Evolutionary conservation across 345 rosid species (phyloP), one percentile per base, ranked within the genome.

Genomic region (Syzygium jambos): DNA sequence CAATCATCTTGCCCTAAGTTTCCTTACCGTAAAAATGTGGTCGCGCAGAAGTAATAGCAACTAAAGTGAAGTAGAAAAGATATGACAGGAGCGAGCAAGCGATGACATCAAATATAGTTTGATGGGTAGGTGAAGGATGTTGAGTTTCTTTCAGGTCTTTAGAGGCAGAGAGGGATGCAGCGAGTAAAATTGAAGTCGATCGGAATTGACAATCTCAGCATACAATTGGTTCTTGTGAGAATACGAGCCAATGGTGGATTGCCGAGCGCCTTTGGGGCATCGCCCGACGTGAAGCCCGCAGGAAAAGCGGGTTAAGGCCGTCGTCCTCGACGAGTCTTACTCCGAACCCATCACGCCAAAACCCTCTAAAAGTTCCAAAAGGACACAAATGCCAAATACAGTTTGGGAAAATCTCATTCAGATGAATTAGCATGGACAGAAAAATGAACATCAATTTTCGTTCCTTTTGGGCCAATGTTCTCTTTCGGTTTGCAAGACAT

Each of bases 211-310:
- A 19, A 34, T 1, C 25, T 17, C 19, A 38, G 80, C 25, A 68
- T 34, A 10, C 2, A 6, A 17, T 34, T 6, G 0, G 46, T 68
- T 17, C 78, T 30, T 17, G 10, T 2, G 41, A 68, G 46, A 30
- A 17, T 46, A 4, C 4, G 1, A 9, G 7, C 0, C 9, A n/a
- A 86, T 5, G 87, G 51, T 4, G 1, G 1, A 17, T 52, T 49
- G 46, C 34, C 57, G 0, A 3, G 59, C 1, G 3, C 13, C 14
- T 19, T n/a, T 17, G 17, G 10, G 56, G 43, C 87, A 22, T 46
- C 6, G 9, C 52, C 53, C 5, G 4, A 54, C 23, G 7, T 0
- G 29, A n/a, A 17, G 52, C 73, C 88, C 80, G 13, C 80, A 2
- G 2, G 80, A 73, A 21, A 73, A 59, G 65, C 14, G 11, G 80